Conservation (phyloP, 2,329 filamentous ascomycete genomes). For the Amauroascus niger region DNA sequence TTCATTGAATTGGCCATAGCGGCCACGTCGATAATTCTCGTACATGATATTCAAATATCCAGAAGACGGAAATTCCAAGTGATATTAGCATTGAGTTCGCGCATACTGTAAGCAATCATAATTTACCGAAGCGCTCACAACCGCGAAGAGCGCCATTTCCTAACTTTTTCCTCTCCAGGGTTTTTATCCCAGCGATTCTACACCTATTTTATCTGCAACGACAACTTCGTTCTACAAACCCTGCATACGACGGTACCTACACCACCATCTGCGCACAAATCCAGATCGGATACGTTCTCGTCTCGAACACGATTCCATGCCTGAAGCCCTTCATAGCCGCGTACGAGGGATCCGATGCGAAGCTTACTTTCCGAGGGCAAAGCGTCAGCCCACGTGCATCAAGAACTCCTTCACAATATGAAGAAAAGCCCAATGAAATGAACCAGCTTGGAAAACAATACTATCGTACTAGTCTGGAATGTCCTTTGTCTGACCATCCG, state of each 20-base stretch:
- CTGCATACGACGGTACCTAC: conserved; percentile 30
- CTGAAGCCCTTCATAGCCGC: conserved; percentile 39
- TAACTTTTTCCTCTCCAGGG: conserved; percentile 21
- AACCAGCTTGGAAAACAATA: not conserved
- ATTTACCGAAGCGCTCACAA: not conserved
- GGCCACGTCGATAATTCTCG: conserved; percentile 29
- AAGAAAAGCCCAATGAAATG: not conserved
- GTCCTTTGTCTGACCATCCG: not conserved
- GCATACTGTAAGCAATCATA: conserved; percentile 28
- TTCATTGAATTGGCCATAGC: conserved; percentile 34
- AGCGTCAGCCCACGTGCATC: not conserved
- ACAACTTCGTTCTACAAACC: conserved; percentile 28
- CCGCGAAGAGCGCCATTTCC: not conserved
- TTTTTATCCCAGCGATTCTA: conserved; percentile 33
- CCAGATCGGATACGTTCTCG: conserved; percentile 35
- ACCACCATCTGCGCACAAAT: conserved; percentile 33
- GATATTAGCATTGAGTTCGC: conserved; percentile 35
- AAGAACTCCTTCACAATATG: not conserved
- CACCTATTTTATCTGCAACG: conserved; percentile 32
- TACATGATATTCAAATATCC: conserved; percentile 33
- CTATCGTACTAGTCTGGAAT: not conserved
- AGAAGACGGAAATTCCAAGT: conserved; percentile 33
- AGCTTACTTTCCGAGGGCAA: conserved; percentile 3
- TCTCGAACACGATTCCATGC: conserved; percentile 36
- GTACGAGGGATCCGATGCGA: conserved; percentile 21